phyloP scores from a whole-genome alignment of 192 early-diverging fungal species.

The Backusella parvicylindrica region DNA sequence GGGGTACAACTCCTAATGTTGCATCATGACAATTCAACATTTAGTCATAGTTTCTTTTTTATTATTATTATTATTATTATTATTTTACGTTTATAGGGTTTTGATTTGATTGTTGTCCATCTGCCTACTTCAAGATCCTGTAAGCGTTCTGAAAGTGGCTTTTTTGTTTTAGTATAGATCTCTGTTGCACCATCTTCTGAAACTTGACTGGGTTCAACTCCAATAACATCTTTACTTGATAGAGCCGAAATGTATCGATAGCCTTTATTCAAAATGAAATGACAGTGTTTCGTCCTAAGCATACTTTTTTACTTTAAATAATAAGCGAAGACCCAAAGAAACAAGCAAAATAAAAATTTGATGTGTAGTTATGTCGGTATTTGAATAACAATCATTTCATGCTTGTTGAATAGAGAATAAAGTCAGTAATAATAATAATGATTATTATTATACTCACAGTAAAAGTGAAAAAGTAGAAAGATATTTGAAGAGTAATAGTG shows the following conservation, averaged over 20 bases:
- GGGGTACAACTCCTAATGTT: constrained; percentile 9
- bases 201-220: background rate
- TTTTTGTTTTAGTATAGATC: background rate
- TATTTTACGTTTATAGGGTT: background rate
- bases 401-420: background rate
- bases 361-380: background rate
- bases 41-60: background rate
- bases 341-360: background rate
- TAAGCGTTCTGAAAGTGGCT: background rate
- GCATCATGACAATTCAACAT: background rate
- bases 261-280: background rate
- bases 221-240: background rate
- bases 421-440: no score
- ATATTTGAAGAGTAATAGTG: no score
- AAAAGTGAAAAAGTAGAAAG: no score
- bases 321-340: background rate
- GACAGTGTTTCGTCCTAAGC: background rate
- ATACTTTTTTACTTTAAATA: background rate
- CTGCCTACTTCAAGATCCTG: background rate
- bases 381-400: background rate
- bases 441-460: no score
- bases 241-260: background rate
- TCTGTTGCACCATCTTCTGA: background rate
- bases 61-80: background rate
- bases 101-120: background rate